Base-by-base conservation (phyloP, 352 stramenopile species). In the Aphanomyces cochlioides region DNA sequence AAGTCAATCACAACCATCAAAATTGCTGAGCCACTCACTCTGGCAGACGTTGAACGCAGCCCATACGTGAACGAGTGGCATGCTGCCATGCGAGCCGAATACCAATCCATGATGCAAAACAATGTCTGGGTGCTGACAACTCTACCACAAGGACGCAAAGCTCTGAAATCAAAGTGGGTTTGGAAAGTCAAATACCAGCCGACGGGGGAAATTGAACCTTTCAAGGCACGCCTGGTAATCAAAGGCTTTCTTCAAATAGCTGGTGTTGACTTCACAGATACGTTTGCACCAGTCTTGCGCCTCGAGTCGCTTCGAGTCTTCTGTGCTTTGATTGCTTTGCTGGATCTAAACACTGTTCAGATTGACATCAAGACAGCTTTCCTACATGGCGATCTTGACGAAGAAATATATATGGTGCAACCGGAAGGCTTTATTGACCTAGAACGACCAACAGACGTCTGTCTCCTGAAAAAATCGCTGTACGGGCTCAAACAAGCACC, bases 281-380 rank as follows among this genome's bases (percentile, higher is more conserved):
- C 10, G 10, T 50, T n/a, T n/a, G 10, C 43, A 12, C 43, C 43
- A 50, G 43, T 12, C 43, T n/a, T 50, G 10, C 10, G 10, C 1
- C 10, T n/a, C 10, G 43, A 50, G 43, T n/a, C 17, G 10, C 17
- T 50, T 12, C 43, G 43, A 17, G 7, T 58, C 7, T 2, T 58
- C 50, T 8, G 8, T 12, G 7, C 21, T 19, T 28, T 58, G 17
- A 28, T 17, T 28, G 50, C 50, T 17, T 8, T 36, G 19, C 50
- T 58, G 17, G 50, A 58, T 28, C 36, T 37, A 17, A 28, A 58
- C 17, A 58, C 36, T 28, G 50, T 37, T 19, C 17, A 17, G 21
- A 58, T 58, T 17, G 50, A 58, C 36, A 28, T 58, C 50, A 58
- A 37, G 17, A 58, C 50, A 58, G 50, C 50, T 28, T 58, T 58